Conservation (phyloP, 148 eudicot genomes). For the Cornus kousa region DNA sequence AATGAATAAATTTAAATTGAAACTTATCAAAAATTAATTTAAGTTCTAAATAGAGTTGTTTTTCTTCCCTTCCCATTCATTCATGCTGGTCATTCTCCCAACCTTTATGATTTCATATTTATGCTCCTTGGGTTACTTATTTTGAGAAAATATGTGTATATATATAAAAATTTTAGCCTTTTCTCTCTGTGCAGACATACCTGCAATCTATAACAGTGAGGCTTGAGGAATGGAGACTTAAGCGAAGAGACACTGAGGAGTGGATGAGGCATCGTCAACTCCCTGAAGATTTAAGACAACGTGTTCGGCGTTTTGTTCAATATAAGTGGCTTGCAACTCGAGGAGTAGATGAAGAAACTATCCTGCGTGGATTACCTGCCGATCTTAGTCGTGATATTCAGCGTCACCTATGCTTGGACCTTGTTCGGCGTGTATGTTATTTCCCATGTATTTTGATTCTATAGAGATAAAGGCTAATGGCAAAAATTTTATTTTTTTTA, state of each 20-base stretch:
- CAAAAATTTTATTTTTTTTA: too few relatives aligned
- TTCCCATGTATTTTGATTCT: background rate
- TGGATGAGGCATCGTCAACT: slow-evolving; percentile 93
- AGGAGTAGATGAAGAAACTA: slow-evolving; percentile 80
- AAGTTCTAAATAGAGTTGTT: background rate
- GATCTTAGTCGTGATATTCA: slow-evolving; percentile 89
- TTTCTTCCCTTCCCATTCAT: background rate
- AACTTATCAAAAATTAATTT: too few relatives aligned
- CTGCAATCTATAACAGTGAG: slow-evolving; percentile 77
- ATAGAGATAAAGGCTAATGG: background rate
- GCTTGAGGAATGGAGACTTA: slow-evolving; percentile 88
- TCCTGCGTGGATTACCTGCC: slow-evolving; percentile 58
- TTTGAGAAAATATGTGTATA: background rate
- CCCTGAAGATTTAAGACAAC: slow-evolving; percentile 66
- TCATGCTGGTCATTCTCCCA: background rate
- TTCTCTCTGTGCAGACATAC: slow-evolving; percentile 54
- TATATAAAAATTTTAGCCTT: background rate
- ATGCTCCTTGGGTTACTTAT: background rate
- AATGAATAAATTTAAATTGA: too few relatives aligned
- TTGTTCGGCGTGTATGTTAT: slow-evolving; percentile 72
- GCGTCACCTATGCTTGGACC: slow-evolving; percentile 85
- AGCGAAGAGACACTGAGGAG: slow-evolving; percentile 81
- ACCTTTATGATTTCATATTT: background rate
- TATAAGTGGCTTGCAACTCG: slow-evolving; percentile 89
- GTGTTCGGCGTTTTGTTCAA: slow-evolving; percentile 73